Percentiles rank a stretch among this genome's conserved stretches.
Evolutionary conservation across 2,329 filamentous ascomycete genomes (phyloP).

Genomic region (Sporothrix inflata): DNA sequence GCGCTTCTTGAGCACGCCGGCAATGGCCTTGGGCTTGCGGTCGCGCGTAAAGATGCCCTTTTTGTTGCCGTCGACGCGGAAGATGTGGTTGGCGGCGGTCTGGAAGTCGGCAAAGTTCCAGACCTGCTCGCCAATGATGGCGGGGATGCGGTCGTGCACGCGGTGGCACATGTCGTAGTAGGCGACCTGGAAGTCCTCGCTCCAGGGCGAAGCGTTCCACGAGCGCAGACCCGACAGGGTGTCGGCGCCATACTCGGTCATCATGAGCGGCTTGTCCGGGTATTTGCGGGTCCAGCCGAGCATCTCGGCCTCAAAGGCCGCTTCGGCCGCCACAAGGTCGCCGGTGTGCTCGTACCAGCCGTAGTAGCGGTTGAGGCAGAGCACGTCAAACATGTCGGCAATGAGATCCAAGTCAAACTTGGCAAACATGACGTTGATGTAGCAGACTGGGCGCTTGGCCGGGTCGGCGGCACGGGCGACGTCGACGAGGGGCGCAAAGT

Average conservation of each 20-base stretch:
- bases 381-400: neutral
- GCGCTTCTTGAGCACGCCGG: neutral
- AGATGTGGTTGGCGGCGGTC: constrained; percentile 7
- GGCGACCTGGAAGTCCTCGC: constrained; percentile 10
- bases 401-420: neutral
- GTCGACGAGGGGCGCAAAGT: neutral
- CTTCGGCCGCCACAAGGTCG: neutral
- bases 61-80: constrained; percentile 5
- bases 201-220: neutral
- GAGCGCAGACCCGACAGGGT: constrained; percentile 1
- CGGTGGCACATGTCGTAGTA: constrained; percentile 16
- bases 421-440: constrained; percentile 12
- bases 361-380: constrained; percentile 16
- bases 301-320: neutral
- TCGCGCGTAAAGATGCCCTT: constrained; percentile 12
- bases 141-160: constrained; percentile 2
- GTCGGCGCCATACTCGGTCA: constrained; percentile 8
- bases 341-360: neutral
- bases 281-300: neutral
- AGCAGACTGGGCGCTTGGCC: neutral
- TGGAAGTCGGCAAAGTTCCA: constrained; percentile 16
- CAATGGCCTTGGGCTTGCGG: constrained; percentile 16
- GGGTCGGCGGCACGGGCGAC: neutral
- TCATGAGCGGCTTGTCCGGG: neutral
- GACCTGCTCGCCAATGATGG: constrained; percentile 6